A percentile compares a stretch with the other conserved stretches of the same genome.
phyloP scores from a whole-genome alignment of 768 basidiomycete species.

The Strobilomyces confusus region DNA sequence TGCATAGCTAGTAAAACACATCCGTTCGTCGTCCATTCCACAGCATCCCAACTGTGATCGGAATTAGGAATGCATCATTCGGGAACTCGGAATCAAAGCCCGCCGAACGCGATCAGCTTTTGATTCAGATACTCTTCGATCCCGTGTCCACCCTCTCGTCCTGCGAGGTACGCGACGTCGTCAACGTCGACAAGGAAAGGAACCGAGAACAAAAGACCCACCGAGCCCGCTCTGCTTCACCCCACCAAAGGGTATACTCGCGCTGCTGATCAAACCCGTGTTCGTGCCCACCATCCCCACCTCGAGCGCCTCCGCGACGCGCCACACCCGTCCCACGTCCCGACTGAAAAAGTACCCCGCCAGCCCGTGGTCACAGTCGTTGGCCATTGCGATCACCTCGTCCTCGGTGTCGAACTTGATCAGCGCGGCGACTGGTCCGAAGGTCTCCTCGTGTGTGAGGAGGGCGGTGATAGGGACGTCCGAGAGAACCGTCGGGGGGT shows the following conservation, averaged over 20 bases:
- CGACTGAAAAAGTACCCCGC: constrained; percentile 92
- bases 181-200: background rate
- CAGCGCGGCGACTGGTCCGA: constrained; percentile 87
- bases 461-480: constrained; percentile 72
- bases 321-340: constrained; percentile 87
- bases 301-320: constrained; percentile 91
- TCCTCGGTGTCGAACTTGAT: constrained; percentile 93
- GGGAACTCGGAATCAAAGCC: constrained; percentile 36
- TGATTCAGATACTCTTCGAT: constrained; percentile 85
- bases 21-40: background rate
- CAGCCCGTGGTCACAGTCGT: constrained; percentile 77
- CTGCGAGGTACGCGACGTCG: constrained; percentile 25
- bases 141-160: constrained; percentile 86
- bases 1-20: background rate
- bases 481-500: constrained; percentile 81
- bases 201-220: constrained; percentile 21
- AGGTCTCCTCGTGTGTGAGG: constrained; percentile 84
- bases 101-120: constrained; percentile 80
- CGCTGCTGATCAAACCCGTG: constrained; percentile 75
- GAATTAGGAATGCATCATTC: too few relatives aligned
- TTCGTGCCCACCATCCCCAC: constrained; percentile 91
- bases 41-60: too few relatives aligned
- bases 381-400: constrained; percentile 83
- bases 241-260: constrained; percentile 84
- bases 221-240: constrained; percentile 83